Evolutionary conservation across 345 rosid genomes (phyloP).

Genomic region (Citrus sp.): DNA sequence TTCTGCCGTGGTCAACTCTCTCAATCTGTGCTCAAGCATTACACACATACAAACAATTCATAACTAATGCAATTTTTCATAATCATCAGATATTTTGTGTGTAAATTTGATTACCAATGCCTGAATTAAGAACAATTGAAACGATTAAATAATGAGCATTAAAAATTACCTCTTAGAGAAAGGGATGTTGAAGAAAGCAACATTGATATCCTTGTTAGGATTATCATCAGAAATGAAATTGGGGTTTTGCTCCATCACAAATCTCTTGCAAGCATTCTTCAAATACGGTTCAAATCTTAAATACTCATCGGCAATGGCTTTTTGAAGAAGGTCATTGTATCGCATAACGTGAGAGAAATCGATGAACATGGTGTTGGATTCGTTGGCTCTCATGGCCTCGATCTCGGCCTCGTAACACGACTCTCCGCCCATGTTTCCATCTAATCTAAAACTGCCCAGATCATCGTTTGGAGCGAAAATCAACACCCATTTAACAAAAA

Average conservation of each 20-base stretch:
- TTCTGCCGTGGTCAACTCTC: conserved; percentile 82
- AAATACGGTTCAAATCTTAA: conserved; percentile 77
- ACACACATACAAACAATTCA: neutral
- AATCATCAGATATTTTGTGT: neutral
- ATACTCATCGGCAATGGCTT: conserved; percentile 79
- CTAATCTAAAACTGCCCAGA: conserved; percentile 52
- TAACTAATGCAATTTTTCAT: neutral
- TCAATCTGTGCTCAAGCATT: conserved; percentile 32
- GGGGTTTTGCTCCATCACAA: conserved; percentile 76
- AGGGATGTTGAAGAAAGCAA: conserved; percentile 87
- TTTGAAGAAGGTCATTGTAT: conserved; percentile 73
- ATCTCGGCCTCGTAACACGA: conserved; percentile 65
- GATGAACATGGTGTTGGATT: conserved; percentile 77
- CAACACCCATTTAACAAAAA: neutral
- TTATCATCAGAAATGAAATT: conserved; percentile 66
- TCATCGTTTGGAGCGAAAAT: neutral
- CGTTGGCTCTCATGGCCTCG: conserved; percentile 63
- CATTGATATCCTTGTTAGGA: conserved; percentile 78
- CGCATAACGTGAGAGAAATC: conserved; percentile 91
- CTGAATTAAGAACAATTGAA: neutral
- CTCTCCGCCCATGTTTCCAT: conserved; percentile 30
- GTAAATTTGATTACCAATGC: neutral
- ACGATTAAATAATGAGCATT: neutral
- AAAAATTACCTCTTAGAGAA: conserved; percentile 58
- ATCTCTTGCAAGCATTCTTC: conserved; percentile 89